A percentile compares a stretch with the other conserved stretches of the same genome.
These are phyloP conservation scores for Zasmidium angulare DNA, from an alignment of 2,329 filamentous ascomycete species.

Conservation along the genomic window DNA sequence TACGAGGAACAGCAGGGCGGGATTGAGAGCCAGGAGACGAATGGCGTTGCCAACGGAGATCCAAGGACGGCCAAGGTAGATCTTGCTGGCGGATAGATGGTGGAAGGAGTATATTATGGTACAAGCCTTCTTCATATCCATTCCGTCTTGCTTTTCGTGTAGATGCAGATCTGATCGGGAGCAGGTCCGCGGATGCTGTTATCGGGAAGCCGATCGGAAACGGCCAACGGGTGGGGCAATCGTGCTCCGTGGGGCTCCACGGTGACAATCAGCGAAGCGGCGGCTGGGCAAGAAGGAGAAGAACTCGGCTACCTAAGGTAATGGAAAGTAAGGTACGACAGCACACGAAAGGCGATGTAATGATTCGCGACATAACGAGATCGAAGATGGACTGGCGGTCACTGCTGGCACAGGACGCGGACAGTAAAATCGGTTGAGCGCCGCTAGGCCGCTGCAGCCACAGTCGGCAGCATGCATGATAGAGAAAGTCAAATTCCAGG, in stretches of 20 bases:
- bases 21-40: neutral
- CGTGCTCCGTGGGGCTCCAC: neutral
- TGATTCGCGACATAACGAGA: neutral
- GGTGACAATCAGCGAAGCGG: neutral
- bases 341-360: neutral
- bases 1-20: constrained; percentile 45
- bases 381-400: neutral
- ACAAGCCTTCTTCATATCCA: neutral
- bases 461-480: neutral
- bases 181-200: neutral
- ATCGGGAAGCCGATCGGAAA: neutral
- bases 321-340: neutral
- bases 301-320: neutral
- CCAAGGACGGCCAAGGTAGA: constrained; percentile 10
- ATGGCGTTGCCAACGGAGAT: neutral
- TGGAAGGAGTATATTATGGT: neutral
- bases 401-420: neutral
- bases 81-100: constrained; percentile 13
- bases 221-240: neutral
- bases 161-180: neutral
- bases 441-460: neutral
- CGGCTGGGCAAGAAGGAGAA: neutral
- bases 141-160: neutral
- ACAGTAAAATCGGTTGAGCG: neutral
- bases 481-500: neutral